phyloP scores from a whole-genome alignment of 164 flowering plant species.

The Warburgia ugandensis region DNA sequence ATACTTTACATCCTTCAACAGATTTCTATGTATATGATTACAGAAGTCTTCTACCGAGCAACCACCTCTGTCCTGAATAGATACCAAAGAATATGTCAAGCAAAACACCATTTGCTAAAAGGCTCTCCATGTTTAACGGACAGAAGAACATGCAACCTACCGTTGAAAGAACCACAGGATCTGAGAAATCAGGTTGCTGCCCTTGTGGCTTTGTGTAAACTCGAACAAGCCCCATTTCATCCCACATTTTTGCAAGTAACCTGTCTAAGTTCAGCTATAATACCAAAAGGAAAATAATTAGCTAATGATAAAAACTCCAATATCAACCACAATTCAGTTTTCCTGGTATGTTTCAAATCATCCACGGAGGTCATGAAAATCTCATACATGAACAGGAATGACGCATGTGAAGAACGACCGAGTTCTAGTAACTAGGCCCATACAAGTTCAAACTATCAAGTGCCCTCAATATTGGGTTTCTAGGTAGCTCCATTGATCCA shows the following conservation, averaged over 20 bases:
- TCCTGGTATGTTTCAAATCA: too few species aligned
- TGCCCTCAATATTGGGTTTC: too few species aligned
- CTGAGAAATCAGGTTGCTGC: slow-evolving; percentile 94
- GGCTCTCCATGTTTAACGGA: too few species aligned
- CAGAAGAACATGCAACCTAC: slow-evolving; percentile 39
- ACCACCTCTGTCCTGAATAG: slow-evolving; percentile 97
- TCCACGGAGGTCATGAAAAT: too few species aligned
- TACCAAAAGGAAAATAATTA: neutral
- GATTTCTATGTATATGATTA: slow-evolving; percentile 85
- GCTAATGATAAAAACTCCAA: neutral
- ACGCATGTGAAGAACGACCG: too few species aligned
- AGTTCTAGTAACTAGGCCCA: too few species aligned
- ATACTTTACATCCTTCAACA: slow-evolving; percentile 90
- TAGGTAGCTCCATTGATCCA: too few species aligned
- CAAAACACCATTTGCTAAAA: too few species aligned
- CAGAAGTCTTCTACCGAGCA: slow-evolving; percentile 94
- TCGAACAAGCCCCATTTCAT: slow-evolving; percentile 95
- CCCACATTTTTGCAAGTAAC: slow-evolving; percentile 94
- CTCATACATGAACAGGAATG: too few species aligned
- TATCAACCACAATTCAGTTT: too few species aligned
- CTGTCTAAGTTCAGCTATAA: slow-evolving; percentile 88
- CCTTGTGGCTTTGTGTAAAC: slow-evolving; percentile 98
- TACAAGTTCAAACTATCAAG: too few species aligned
- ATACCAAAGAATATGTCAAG: too few species aligned
- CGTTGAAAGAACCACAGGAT: slow-evolving; percentile 87